A percentile compares a stretch with the other conserved stretches of the same genome.
phyloP scores from a whole-genome alignment of 805 yeast species.

The Nakazawaea pomicola region DNA sequence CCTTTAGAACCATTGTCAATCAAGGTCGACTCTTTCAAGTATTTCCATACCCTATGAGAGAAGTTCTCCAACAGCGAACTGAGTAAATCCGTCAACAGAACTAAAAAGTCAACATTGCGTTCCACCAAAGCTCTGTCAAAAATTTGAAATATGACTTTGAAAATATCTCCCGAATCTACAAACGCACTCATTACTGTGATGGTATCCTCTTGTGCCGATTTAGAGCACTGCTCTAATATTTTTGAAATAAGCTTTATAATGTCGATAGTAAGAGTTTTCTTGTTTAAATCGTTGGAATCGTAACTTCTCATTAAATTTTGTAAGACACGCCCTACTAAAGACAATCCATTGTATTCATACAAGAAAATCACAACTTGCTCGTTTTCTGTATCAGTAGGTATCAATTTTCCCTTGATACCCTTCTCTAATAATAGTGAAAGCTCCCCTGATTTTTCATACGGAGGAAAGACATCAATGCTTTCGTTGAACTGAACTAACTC shows the following conservation, averaged over 20 bases:
- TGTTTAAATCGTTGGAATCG: slow-evolving; percentile 32
- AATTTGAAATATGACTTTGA: slow-evolving; percentile 58
- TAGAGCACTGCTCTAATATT: slow-evolving; percentile 36
- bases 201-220: slow-evolving; percentile 22
- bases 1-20: slow-evolving; percentile 59
- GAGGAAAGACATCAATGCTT: slow-evolving; percentile 41
- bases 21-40: slow-evolving; percentile 60
- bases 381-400: slow-evolving; percentile 40
- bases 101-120: slow-evolving; percentile 41
- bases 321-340: slow-evolving; percentile 70
- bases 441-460: slow-evolving; percentile 41
- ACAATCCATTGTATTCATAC: slow-evolving; percentile 81
- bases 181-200: slow-evolving; percentile 30
- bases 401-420: slow-evolving; percentile 67
- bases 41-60: slow-evolving; percentile 76
- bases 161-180: slow-evolving; percentile 26
- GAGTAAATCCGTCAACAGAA: slow-evolving; percentile 45
- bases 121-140: slow-evolving; percentile 63
- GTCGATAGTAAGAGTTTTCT: slow-evolving; percentile 36
- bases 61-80: slow-evolving; percentile 40
- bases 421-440: slow-evolving; percentile 38
- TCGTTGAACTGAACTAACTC: slow-evolving; percentile 40
- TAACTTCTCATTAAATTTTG: slow-evolving; percentile 50
- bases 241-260: slow-evolving; percentile 47
- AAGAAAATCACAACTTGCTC: slow-evolving; percentile 57